These are phyloP conservation scores for Tricholoma bakamatsutake DNA, from an alignment of 768 basidiomycete species.

Conservation along the genomic window DNA sequence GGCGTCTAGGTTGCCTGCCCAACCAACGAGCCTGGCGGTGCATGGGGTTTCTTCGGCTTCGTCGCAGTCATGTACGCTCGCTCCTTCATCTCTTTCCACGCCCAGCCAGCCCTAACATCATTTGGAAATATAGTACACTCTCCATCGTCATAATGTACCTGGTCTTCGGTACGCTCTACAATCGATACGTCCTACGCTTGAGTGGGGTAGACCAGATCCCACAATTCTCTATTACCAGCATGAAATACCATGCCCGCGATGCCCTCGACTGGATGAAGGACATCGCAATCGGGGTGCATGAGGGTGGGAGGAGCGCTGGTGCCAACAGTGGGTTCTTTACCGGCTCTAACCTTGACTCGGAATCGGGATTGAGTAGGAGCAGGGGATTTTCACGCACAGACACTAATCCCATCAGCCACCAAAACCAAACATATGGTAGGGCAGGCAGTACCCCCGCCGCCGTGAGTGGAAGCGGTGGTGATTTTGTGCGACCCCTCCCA, in stretches of 20 bases:
- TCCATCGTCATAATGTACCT: constrained; percentile 60
- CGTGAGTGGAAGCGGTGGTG: constrained; percentile 2
- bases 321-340: constrained; percentile 1
- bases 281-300: constrained; percentile 18
- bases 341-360: background rate
- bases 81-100: constrained; percentile 7
- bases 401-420: constrained; percentile 37
- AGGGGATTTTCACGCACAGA: constrained; percentile 5
- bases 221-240: constrained; percentile 47
- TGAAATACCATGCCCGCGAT: constrained; percentile 42
- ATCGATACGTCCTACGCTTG: constrained; percentile 67
- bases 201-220: constrained; percentile 73
- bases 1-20: constrained; percentile 62
- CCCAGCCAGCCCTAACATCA: background rate
- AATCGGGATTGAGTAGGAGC: background rate
- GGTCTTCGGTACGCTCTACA: constrained; percentile 67
- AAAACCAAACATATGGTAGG: constrained; percentile 10
- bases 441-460: constrained; percentile 7
- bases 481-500: constrained; percentile 28
- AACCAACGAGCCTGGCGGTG: constrained; percentile 47
- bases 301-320: constrained; percentile 20
- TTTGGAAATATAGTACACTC: constrained; percentile 35
- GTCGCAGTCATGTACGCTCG: constrained; percentile 58
- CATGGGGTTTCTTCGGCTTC: constrained; percentile 48
- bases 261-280: constrained; percentile 40